phyloP scores from a whole-genome alignment of 148 eudicot species.

The Vaccinium corymbosum region DNA sequence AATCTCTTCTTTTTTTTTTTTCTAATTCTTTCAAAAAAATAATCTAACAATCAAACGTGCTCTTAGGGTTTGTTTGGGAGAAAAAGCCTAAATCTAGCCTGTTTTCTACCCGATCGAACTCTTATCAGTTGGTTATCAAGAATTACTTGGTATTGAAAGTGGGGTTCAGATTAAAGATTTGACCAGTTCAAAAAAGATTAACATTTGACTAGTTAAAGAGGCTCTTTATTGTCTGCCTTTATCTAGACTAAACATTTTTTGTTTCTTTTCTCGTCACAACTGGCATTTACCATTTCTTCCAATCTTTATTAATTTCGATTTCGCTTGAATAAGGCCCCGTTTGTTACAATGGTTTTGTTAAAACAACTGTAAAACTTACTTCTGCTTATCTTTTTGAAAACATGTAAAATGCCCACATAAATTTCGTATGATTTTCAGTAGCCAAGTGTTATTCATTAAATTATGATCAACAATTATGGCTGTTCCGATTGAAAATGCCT shows the following conservation, averaged over 20 bases:
- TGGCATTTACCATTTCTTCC: background rate
- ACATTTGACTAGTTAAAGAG: background rate
- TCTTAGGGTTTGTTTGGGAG: background rate
- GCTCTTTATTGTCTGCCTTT: background rate
- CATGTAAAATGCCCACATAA: no score
- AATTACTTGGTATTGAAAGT: background rate
- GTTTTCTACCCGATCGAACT: background rate
- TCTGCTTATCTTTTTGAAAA: no score
- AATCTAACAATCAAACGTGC: no score
- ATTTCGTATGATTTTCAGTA: no score
- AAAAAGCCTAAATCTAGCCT: background rate
- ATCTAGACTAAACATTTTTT: background rate
- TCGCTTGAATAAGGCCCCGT: background rate
- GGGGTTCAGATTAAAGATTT: background rate
- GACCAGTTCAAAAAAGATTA: no score
- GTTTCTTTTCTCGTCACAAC: background rate
- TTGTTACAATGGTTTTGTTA: no score
- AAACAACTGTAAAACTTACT: no score
- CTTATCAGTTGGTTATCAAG: background rate
- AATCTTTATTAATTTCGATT: background rate
- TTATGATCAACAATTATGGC: no score
- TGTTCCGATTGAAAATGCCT: no score
- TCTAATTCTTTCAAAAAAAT: no score
- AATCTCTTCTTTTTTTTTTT: no score
- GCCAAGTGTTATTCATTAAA: no score